Percentiles rank a stretch among this genome's conserved stretches.
These are phyloP conservation scores for Adansonia gregorii DNA, from an alignment of 441 rosid species.

Conservation along the genomic window DNA sequence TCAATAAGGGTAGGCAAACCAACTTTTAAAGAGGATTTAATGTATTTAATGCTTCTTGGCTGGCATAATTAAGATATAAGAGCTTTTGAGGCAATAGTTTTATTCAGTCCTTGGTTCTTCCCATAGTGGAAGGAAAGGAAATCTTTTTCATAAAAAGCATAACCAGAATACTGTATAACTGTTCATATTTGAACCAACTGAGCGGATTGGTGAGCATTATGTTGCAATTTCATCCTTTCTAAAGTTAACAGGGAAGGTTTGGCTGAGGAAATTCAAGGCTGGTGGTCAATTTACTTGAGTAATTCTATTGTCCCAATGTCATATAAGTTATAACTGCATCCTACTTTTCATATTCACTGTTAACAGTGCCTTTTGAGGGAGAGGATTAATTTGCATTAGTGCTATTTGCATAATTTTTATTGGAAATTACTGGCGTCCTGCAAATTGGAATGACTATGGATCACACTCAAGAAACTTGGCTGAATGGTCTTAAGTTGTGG, in stretches of 20 bases:
- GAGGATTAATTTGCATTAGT: not conserved
- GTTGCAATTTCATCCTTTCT: not conserved
- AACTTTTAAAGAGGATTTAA: conserved; percentile 9
- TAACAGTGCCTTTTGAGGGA: not conserved
- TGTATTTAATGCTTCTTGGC: conserved; percentile 16
- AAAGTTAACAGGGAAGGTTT: not conserved
- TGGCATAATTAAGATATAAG: not conserved
- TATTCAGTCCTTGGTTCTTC: not conserved
- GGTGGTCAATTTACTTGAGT: not conserved
- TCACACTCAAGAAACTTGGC: not conserved
- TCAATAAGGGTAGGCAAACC: conserved; percentile 66
- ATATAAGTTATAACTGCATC: conserved; percentile 2
- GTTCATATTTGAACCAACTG: not conserved
- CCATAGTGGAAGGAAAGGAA: conserved; percentile 1
- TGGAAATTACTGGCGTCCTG: conserved; percentile 4
- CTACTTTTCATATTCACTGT: not conserved
- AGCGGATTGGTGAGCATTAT: not conserved
- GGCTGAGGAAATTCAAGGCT: not conserved
- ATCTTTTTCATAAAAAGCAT: not conserved
- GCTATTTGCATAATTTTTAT: not conserved
- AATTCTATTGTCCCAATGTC: not conserved
- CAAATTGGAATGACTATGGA: conserved; percentile 8
- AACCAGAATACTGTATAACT: conserved; percentile 2
- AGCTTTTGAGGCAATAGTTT: not conserved
- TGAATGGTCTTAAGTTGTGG: not conserved